Evolutionary conservation across 345 rosid genomes (phyloP).

Genomic region (Corchorus olitorius): DNA sequence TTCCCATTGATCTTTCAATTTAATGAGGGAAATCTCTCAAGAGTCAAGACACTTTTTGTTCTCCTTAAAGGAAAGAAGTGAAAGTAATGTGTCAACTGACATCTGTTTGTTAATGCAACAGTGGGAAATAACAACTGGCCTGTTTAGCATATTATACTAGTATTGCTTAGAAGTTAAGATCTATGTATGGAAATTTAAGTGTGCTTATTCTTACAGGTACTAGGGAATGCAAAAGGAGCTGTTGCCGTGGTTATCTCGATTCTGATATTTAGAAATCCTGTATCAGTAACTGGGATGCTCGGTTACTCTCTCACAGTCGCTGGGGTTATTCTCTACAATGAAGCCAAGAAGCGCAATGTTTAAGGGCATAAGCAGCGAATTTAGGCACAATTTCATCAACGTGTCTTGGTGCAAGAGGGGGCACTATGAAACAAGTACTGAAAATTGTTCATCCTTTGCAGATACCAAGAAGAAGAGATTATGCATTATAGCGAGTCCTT

Average conservation of each 20-base stretch:
- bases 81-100: background rate
- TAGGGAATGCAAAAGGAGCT: constrained; percentile 52
- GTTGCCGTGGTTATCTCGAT: constrained; percentile 45
- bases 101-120: background rate
- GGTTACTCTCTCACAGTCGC: constrained; percentile 43
- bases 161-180: background rate
- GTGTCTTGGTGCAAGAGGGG: background rate
- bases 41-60: background rate
- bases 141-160: background rate
- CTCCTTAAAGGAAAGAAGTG: background rate
- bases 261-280: constrained; percentile 46
- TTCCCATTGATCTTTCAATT: background rate
- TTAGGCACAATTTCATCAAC: background rate
- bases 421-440: background rate
- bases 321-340: constrained; percentile 46
- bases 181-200: constrained; percentile 6
- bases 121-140: background rate
- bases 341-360: constrained; percentile 44
- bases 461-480: background rate
- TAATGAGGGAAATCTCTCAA: background rate
- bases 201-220: constrained; percentile 31
- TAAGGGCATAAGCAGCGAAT: constrained; percentile 12
- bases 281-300: constrained; percentile 46
- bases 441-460: background rate
- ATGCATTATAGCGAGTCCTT: background rate